A percentile compares a stretch with the other conserved stretches of the same genome.
These are phyloP conservation scores for Paramecium primaurelia DNA, from an alignment of 73 alveolate species.

Conservation along the genomic window DNA sequence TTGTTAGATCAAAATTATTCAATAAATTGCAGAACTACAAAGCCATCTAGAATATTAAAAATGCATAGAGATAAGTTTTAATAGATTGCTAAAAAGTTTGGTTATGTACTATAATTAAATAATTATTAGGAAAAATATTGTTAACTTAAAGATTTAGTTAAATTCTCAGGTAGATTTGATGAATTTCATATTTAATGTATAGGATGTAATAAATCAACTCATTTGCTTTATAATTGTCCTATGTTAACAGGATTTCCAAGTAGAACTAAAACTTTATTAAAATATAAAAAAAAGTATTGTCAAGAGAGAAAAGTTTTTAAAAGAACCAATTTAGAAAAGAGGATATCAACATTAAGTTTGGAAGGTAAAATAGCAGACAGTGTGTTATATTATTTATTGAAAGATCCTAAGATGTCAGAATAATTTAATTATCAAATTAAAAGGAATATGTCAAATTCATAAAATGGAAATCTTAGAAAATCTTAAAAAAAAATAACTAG, in stretches of 20 bases:
- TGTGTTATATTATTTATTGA: neutral
- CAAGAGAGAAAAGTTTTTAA: neutral
- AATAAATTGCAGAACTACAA: neutral
- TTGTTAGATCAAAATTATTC: neutral
- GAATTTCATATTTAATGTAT: neutral
- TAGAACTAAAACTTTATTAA: neutral
- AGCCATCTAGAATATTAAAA: neutral
- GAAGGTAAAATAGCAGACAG: conserved; percentile 5
- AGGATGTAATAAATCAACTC: conserved; percentile 21
- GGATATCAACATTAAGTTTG: neutral
- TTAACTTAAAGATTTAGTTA: neutral
- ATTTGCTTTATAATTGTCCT: neutral
- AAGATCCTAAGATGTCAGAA: conserved; percentile 14
- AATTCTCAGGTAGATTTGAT: neutral
- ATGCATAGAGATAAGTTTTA: conserved; percentile 1
- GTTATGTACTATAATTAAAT: neutral
- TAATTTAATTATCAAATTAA: neutral
- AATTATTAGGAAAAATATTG: neutral
- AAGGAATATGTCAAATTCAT: neutral
- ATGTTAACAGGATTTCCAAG: conserved; percentile 44
- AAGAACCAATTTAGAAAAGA: neutral
- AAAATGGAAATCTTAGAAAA: neutral
- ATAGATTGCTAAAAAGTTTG: neutral
- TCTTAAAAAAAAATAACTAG: neutral
- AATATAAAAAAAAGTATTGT: neutral